Percentiles rank a stretch among this genome's conserved stretches.
These are phyloP conservation scores for Astrothelium subdiscretum DNA, from an alignment of 495 filamentous ascomycete species.

Conservation along the genomic window DNA sequence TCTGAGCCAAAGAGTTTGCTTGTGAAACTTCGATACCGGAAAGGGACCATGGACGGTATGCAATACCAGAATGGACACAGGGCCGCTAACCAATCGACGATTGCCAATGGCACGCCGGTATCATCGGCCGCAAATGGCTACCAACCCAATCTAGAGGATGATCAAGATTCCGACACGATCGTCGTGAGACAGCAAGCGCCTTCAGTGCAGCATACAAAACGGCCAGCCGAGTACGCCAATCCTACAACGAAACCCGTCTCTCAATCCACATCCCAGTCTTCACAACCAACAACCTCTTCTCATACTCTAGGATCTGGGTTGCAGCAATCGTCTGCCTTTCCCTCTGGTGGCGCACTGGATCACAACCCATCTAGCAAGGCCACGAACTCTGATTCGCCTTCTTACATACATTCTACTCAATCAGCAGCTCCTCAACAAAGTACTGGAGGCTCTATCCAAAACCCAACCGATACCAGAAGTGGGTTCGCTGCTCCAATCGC, in stretches of 20 bases:
- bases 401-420: background rate
- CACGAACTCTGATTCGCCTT: background rate
- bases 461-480: too few relatives aligned
- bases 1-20: conserved; percentile 20
- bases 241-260: background rate
- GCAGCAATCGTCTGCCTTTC: background rate
- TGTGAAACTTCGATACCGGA: conserved; percentile 18
- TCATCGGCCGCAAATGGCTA: background rate
- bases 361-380: background rate
- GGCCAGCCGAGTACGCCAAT: background rate
- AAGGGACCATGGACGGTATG: background rate
- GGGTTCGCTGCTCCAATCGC: too few relatives aligned
- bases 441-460: background rate
- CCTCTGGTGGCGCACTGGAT: background rate
- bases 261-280: background rate
- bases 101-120: background rate
- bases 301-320: too few relatives aligned
- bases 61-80: background rate
- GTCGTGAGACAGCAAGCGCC: background rate
- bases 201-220: background rate
- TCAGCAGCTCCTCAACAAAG: background rate
- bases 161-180: background rate
- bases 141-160: background rate
- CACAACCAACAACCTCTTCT: background rate
- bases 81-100: background rate